These are phyloP conservation scores for Strobilomyces echinocephalus DNA, from an alignment of 768 basidiomycete species.

Conservation along the genomic window DNA sequence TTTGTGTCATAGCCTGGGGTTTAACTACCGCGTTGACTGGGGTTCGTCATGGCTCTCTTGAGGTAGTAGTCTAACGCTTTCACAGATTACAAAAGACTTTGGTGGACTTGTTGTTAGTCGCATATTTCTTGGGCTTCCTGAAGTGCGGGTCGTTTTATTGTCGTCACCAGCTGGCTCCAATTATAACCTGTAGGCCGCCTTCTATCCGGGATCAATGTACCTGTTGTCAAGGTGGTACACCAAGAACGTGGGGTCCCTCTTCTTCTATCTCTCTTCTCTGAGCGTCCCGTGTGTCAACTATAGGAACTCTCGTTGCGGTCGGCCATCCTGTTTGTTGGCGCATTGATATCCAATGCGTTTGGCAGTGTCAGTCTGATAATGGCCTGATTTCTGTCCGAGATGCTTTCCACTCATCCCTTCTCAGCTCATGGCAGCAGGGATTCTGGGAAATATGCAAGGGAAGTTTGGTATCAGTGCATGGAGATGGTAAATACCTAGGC, in stretches of 20 bases:
- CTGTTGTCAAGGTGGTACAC: conserved; percentile 43
- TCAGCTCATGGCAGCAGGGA: conserved; percentile 56
- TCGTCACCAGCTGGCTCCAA: too few relatives aligned
- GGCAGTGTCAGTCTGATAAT: conserved; percentile 48
- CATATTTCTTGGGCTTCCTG: too few relatives aligned
- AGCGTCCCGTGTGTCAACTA: background rate
- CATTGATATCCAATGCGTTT: conserved; percentile 64
- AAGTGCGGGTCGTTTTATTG: too few relatives aligned
- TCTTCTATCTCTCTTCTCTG: background rate
- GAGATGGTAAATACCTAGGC: conserved; percentile 47
- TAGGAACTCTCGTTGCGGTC: conserved; percentile 63
- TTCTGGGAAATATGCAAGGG: conserved; percentile 32
- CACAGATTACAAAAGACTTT: too few relatives aligned
- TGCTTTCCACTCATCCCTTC: background rate
- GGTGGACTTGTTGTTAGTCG: too few relatives aligned
- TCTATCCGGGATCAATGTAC: conserved; percentile 50
- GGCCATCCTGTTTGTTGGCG: conserved; percentile 54
- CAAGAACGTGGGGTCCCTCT: conserved; percentile 25
- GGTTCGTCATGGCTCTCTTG: too few relatives aligned
- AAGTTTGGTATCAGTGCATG: conserved; percentile 62
- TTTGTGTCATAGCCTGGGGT: too few relatives aligned
- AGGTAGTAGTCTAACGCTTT: too few relatives aligned
- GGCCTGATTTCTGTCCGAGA: background rate
- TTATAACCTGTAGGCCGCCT: conserved; percentile 14
- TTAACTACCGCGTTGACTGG: too few relatives aligned